Base-by-base conservation (phyloP, 495 filamentous ascomycete genomes). In the Letharia lupina region DNA sequence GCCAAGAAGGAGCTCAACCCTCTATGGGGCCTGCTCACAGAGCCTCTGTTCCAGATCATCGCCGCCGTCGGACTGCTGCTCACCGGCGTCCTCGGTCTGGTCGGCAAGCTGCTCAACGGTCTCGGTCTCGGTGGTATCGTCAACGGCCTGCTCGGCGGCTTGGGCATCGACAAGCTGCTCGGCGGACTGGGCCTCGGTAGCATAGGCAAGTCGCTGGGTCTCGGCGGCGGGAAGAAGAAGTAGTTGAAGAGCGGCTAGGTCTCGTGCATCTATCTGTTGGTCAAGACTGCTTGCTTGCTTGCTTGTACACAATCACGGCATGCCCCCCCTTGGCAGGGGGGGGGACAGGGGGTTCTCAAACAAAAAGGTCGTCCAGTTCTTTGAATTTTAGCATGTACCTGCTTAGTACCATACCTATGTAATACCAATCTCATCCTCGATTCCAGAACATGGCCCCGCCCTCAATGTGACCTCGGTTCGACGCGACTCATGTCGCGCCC, bases 1-100 rank as follows among this genome's bases (percentile, higher is more conserved):
- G 93, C 91, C 35, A 94, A 96, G 86, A 96, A 96, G 81, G 85
- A 90, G 76, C 83, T 97, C 61, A 96, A 91, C 73, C 91, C 92
- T 2, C 85, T 96, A 41, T 91, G 91, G 90, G 87, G 81, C 47
- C 76, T 96, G 59, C 78, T 96, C 47, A 87, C 86, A 47, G 81
- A 96, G 79, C 92, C 92, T 20, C 80, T 96, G 31, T 90, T 91
- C 83, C 92, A 96, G 82, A 96, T 96, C 75, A 82, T 97, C 65
- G 91, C 92, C 9, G 93, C 89, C 20, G 93, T 97, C 18, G 93
- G 93, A 13, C 77, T 97, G 63, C 76, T 97, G 63, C 77, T 97
- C 57, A 86, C 80, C 39, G 93, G 93, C 73, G 93, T 97, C 11
- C 78, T 97, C 5, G 85, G 84, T 4, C 80, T 97, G 9, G 90